phyloP scores from a whole-genome alignment of 2,329 filamentous ascomycete species.

The Pseudohalonectria lignicola region DNA sequence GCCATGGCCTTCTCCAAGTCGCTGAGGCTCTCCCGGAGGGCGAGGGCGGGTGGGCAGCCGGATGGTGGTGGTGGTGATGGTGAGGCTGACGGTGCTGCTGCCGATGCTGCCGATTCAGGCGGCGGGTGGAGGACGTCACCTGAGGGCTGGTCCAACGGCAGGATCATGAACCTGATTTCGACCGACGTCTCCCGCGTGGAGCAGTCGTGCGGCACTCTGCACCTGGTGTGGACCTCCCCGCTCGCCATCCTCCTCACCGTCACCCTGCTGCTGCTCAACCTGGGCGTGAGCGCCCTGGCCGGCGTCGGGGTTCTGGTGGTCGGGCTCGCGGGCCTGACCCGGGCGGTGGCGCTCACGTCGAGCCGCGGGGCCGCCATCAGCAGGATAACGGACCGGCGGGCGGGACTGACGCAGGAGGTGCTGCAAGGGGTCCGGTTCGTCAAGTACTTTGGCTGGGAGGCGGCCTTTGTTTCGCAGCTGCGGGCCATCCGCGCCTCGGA shows the following conservation, averaged over 20 bases:
- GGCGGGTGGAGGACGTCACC: too few species aligned
- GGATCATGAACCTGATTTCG: constrained; percentile 93
- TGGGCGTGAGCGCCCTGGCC: constrained; percentile 21
- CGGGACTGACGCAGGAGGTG: constrained; percentile 85
- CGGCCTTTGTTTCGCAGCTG: constrained; percentile 51
- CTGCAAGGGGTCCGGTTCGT: constrained; percentile 91
- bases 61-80: too few species aligned
- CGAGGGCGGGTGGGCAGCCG: neutral
- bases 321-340: constrained; percentile 15
- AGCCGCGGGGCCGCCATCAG: constrained; percentile 5
- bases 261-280: constrained; percentile 44
- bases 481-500: neutral
- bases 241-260: constrained; percentile 72
- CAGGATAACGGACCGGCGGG: constrained; percentile 64
- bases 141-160: neutral
- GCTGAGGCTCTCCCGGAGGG: neutral
- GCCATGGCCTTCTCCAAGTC: neutral
- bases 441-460: constrained; percentile 94
- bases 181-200: constrained; percentile 93
- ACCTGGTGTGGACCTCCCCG: constrained; percentile 78
- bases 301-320: constrained; percentile 17
- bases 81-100: too few species aligned
- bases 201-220: constrained; percentile 79
- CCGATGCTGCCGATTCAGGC: too few species aligned
- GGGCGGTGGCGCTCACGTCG: constrained; percentile 15